Evolutionary conservation across 2,329 filamentous ascomycete species (phyloP).

Genomic region (Aspergillus carbonarius): DNA sequence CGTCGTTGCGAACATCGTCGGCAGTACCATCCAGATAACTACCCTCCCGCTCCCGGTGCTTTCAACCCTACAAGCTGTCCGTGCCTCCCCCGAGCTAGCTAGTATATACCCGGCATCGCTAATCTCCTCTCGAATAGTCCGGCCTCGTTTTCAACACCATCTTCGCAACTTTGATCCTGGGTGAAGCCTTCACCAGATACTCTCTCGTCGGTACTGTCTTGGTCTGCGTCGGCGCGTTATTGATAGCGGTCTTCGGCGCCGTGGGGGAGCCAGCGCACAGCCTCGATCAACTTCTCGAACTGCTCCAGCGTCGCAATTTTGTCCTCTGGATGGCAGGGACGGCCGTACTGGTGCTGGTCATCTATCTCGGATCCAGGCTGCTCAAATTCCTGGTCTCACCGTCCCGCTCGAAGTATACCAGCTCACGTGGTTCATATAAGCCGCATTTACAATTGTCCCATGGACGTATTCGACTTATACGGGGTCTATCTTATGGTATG

Average conservation of each 20-base stretch:
- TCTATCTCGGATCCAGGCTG: slow-evolving; percentile 60
- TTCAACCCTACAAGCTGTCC: slow-evolving; percentile 82
- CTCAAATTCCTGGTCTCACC: slow-evolving; percentile 39
- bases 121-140: slow-evolving; percentile 50
- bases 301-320: slow-evolving; percentile 74
- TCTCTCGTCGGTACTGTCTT: slow-evolving; percentile 88
- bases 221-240: slow-evolving; percentile 80
- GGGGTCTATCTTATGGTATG: slow-evolving; percentile 83
- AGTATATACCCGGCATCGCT: slow-evolving; percentile 8
- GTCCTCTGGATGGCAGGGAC: slow-evolving; percentile 87
- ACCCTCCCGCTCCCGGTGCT: slow-evolving; percentile 91
- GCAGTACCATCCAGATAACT: slow-evolving; percentile 96
- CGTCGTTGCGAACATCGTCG: slow-evolving; percentile 87
- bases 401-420: slow-evolving; percentile 32
- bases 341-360: slow-evolving; percentile 66
- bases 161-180: slow-evolving; percentile 87
- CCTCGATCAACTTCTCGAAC: slow-evolving; percentile 72
- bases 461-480: slow-evolving; percentile 68
- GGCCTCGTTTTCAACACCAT: slow-evolving; percentile 98
- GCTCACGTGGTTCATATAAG: slow-evolving; percentile 48
- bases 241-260: slow-evolving; percentile 92
- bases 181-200: slow-evolving; percentile 90
- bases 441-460: slow-evolving; percentile 43
- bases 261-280: slow-evolving; percentile 91
- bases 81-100: slow-evolving; percentile 19